A percentile compares a stretch with the other conserved stretches of the same genome.
Conservation (phyloP, 768 basidiomycete genomes). For the Mycena vitilis region DNA sequence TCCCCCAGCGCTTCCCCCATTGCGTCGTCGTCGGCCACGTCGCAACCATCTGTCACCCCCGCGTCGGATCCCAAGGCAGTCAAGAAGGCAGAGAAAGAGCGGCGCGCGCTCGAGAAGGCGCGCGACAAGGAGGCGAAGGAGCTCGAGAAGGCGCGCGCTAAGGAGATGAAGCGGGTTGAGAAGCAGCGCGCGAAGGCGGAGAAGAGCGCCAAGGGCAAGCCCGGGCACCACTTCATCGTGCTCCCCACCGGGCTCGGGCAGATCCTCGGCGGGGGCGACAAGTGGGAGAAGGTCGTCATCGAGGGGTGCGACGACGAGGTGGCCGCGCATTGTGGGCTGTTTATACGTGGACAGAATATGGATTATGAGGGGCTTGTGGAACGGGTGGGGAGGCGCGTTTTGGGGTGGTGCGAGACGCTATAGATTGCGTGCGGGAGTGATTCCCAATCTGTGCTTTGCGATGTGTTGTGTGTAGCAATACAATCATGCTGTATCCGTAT, state of each 20-base stretch:
- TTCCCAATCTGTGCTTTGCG: neutral
- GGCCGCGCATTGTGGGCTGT: conserved; percentile 65
- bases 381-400: conserved; percentile 53
- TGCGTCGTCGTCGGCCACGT: too few species aligned
- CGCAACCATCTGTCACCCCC: too few species aligned
- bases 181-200: conserved; percentile 39
- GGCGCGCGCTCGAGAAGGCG: conserved; percentile 24
- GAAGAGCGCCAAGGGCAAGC: conserved; percentile 38
- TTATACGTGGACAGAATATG: conserved; percentile 61
- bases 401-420: conserved; percentile 54
- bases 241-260: conserved; percentile 59
- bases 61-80: conserved; percentile 36
- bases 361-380: conserved; percentile 63
- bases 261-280: conserved; percentile 54
- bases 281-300: conserved; percentile 65
- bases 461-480: neutral
- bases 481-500: neutral
- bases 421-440: neutral
- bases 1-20: too few species aligned
- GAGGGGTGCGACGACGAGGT: conserved; percentile 66
- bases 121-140: conserved; percentile 37
- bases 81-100: conserved; percentile 34
- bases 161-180: conserved; percentile 36
- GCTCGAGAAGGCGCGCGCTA: conserved; percentile 37
- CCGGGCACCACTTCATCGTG: conserved; percentile 62